Evolutionary conservation across 495 filamentous ascomycete species (phyloP), one percentile per base, ranked within the genome.

Genomic region (Talaromyces ruber): DNA sequence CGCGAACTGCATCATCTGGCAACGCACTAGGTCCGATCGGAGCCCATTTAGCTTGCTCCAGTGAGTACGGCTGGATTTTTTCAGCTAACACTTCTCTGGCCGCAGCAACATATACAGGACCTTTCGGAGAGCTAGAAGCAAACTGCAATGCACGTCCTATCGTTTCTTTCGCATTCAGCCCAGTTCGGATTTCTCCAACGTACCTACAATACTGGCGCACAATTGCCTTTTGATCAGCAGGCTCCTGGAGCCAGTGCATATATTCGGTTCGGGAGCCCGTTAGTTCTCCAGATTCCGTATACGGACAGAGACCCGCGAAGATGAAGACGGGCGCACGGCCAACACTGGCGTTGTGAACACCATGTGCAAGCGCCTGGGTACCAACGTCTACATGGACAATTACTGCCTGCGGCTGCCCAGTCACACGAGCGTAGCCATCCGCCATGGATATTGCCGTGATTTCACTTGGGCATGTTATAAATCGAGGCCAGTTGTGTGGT

Each of bases 121-220:
- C 88, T 59, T 84, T 78, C 0, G 88, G 88, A 50, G 82, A 82
- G 43, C 82, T 85, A 63, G 66, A 80, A 0, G 88, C 87, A 66
- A 90, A 92, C 62, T 87, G 86, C 61, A 92, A 66, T 11, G 88
- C 88, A 29, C 88, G 81, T 63, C 88, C 88, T 26, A 92, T 84
- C 81, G 91, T 85, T 73, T 92, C 88, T 72, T 92, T 92, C 45
- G 91, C 82, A 65, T 91, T 91, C 90, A 70, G 90, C 90, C 73
- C 30, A 34, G 30, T 34, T 34, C 30, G 30, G 30, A 34, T 34
- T 3, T 34, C 30, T 2, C 30, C 11, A 12, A 34, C 30, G 11
- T 34, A 34, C 8, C 30, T 34, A 34, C 30, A 34, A 34, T 34
- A 34, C 9, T 92, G 88, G 16, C 77, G 79, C 6, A 92, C 74